phyloP scores from a whole-genome alignment of 2,329 filamentous ascomycete genomes.

The Sordariomycetes sp. region DNA sequence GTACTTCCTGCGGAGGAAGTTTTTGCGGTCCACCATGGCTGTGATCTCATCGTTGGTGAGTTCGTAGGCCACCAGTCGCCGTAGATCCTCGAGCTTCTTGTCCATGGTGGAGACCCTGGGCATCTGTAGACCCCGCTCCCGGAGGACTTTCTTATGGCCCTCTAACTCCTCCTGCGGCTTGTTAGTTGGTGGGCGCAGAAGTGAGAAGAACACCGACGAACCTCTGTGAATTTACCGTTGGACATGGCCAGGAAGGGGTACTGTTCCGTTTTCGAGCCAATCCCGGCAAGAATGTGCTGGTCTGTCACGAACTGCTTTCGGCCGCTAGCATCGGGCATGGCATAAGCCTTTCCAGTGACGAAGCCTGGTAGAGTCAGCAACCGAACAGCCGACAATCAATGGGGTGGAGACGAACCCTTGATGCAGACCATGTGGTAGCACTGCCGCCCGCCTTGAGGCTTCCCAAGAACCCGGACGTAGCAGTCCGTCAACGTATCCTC shows the following conservation, averaged over 20 bases:
- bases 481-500: constrained; percentile 70
- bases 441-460: constrained; percentile 55
- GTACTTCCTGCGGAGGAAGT: constrained; percentile 51
- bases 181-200: background rate
- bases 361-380: constrained; percentile 43
- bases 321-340: constrained; percentile 66
- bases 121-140: constrained; percentile 56
- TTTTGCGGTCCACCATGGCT: constrained; percentile 61
- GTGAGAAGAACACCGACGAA: constrained; percentile 23
- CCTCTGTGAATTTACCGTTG: constrained; percentile 72
- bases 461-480: constrained; percentile 75
- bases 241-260: constrained; percentile 90
- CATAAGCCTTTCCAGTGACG: constrained; percentile 66
- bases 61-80: constrained; percentile 60
- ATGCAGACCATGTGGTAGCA: constrained; percentile 83
- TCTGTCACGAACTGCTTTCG: constrained; percentile 57
- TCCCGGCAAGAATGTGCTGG: constrained; percentile 68
- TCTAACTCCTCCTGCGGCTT: constrained; percentile 56
- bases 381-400: background rate
- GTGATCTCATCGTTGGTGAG: constrained; percentile 79
- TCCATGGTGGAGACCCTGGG: constrained; percentile 59
- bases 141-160: constrained; percentile 64
- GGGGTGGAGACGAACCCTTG: constrained; percentile 45
- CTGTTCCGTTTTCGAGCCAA: constrained; percentile 71
- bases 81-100: constrained; percentile 69